These are phyloP conservation scores for Tinospora cordifolia DNA, from an alignment of 164 flowering plant genomes.

Conservation along the genomic window DNA sequence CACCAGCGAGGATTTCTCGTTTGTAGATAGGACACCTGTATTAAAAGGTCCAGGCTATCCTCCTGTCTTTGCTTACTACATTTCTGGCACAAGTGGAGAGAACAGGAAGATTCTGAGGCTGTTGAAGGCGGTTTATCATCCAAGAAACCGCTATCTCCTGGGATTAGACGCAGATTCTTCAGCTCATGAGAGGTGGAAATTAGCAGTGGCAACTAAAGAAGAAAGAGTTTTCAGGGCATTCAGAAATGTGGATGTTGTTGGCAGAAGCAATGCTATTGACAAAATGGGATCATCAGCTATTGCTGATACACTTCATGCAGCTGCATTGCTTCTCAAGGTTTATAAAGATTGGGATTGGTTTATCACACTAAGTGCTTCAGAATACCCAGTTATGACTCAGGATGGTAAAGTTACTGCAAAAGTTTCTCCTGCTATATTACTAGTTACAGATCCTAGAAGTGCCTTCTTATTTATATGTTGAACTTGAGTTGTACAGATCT, in stretches of 20 bases:
- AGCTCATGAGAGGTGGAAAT: conserved; percentile 25
- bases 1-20: conserved; percentile 5
- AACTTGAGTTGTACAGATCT: conserved; percentile 30
- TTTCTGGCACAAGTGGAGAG: conserved; percentile 37
- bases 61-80: conserved; percentile 45
- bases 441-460: not conserved
- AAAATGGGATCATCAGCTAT: conserved; percentile 37
- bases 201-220: conserved; percentile 24
- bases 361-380: conserved; percentile 37
- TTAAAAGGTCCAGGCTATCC: conserved; percentile 29
- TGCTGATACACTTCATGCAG: conserved; percentile 41
- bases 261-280: conserved; percentile 27
- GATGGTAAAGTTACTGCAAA: conserved; percentile 34
- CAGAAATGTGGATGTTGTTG: conserved; percentile 41
- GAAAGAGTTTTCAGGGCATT: conserved; percentile 25
- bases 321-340: conserved; percentile 35
- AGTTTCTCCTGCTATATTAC: not conserved
- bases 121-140: conserved; percentile 46
- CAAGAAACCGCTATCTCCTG: conserved; percentile 45
- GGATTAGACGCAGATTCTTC: conserved; percentile 32
- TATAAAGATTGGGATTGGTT: conserved; percentile 49
- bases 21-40: conserved; percentile 7
- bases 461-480: not conserved
- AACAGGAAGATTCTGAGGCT: conserved; percentile 28
- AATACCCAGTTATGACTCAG: conserved; percentile 47